Conservation (phyloP, 257 asterid species). For the Nicotiana sylvestris region DNA sequence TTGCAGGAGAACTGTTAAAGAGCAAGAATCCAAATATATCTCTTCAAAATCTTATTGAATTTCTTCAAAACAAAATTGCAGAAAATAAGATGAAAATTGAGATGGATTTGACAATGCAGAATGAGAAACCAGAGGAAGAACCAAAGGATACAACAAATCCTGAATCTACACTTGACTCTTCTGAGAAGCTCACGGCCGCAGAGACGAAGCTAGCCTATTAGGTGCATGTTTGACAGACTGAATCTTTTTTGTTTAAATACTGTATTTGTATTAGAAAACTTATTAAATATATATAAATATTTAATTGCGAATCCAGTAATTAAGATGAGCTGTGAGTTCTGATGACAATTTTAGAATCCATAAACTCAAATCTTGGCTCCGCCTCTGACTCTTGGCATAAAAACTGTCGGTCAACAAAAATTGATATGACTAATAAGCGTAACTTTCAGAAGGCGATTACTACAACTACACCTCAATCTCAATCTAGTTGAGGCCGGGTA, state of each 20-base stretch:
- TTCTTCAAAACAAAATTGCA: neutral
- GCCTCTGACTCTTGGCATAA: too few relatives aligned
- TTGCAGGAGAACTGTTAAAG: conserved; percentile 18
- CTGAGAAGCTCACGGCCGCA: neutral
- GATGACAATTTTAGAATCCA: too few relatives aligned
- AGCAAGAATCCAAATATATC: conserved; percentile 8
- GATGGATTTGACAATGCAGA: neutral
- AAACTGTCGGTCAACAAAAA: neutral
- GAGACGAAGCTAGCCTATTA: too few relatives aligned
- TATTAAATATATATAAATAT: too few relatives aligned
- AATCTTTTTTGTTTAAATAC: too few relatives aligned
- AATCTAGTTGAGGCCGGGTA: neutral
- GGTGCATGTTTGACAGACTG: too few relatives aligned
- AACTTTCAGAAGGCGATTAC: neutral
- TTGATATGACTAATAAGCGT: too few relatives aligned
- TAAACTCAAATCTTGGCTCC: too few relatives aligned
- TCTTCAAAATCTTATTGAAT: neutral
- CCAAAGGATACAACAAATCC: neutral
- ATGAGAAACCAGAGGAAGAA: neutral
- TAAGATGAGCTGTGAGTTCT: too few relatives aligned
- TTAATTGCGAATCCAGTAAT: too few relatives aligned
- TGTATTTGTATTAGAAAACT: too few relatives aligned
- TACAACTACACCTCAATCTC: neutral
- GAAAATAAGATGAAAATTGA: neutral
- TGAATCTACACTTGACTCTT: neutral